phyloP scores from a whole-genome alignment of 176 grass and related monocot genomes.

The Paspalum notatum region DNA sequence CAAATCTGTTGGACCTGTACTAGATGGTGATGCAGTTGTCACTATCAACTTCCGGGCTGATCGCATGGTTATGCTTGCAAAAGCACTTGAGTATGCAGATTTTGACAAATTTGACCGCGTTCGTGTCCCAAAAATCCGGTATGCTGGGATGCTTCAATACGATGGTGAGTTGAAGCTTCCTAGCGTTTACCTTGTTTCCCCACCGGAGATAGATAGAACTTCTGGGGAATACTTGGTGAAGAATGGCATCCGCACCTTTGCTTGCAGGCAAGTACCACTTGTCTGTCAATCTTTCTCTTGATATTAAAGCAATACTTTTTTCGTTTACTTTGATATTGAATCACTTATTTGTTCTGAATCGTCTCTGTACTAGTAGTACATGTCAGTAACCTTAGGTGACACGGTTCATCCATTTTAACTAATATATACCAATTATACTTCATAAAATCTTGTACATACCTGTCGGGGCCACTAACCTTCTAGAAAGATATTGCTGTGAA shows the following conservation, averaged over 20 bases:
- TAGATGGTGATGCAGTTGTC: conserved; percentile 96
- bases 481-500: background rate
- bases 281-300: conserved; percentile 8
- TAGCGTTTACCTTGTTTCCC: conserved; percentile 76
- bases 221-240: conserved; percentile 99
- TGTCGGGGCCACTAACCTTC: background rate
- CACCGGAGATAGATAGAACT: conserved; percentile 94
- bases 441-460: too few relatives aligned
- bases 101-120: conserved; percentile 96
- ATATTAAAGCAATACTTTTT: background rate
- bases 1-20: conserved; percentile 85
- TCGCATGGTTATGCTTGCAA: conserved; percentile 94
- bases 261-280: conserved; percentile 88
- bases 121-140: conserved; percentile 80
- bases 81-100: conserved; percentile 87
- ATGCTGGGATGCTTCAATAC: conserved; percentile 97
- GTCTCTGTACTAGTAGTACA: background rate
- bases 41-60: conserved; percentile 96
- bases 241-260: conserved; percentile 91
- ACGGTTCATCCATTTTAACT: too few relatives aligned
- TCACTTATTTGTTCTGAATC: background rate
- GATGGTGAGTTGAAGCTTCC: conserved; percentile 94
- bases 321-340: background rate
- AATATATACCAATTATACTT: too few relatives aligned
- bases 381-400: too few relatives aligned